A percentile compares a stretch with the other conserved stretches of the same genome.
These are phyloP conservation scores for Jimgerdemannia flammicorona DNA, from an alignment of 192 early-diverging fungal species.

Conservation along the genomic window DNA sequence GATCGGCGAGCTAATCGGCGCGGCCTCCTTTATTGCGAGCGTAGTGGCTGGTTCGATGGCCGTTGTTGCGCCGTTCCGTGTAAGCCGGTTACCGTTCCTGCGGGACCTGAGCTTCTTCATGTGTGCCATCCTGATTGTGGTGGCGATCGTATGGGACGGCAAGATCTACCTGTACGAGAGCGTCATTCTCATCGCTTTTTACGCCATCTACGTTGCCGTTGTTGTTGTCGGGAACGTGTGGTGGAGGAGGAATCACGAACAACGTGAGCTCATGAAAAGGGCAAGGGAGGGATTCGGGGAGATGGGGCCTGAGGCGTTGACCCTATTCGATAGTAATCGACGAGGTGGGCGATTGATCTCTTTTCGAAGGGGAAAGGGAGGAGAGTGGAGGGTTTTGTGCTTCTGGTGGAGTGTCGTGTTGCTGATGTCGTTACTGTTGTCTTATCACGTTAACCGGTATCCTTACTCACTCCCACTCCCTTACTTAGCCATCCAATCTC, in stretches of 20 bases:
- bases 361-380: no score
- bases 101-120: conserved; percentile 82
- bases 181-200: conserved; percentile 52
- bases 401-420: no score
- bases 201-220: conserved; percentile 55
- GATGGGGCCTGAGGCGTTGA: conserved; percentile 25
- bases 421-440: no score
- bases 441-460: no score
- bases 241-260: conserved; percentile 32
- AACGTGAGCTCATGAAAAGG: conserved; percentile 37
- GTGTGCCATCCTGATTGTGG: conserved; percentile 46
- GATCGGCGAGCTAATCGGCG: conserved; percentile 90
- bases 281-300: conserved; percentile 45
- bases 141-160: conserved; percentile 51
- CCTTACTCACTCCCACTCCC: no score
- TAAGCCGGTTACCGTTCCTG: conserved; percentile 63
- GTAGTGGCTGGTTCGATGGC: conserved; percentile 64
- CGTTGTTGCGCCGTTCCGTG: conserved; percentile 73
- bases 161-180: conserved; percentile 53
- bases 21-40: conserved; percentile 45
- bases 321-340: conserved; percentile 9
- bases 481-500: background rate
- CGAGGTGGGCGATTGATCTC: background rate
- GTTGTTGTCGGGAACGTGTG: conserved; percentile 57
- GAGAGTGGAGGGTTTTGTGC: background rate